Conservation (phyloP, 2,329 filamentous ascomycete species). For the Phyllosticta capitalensis region DNA sequence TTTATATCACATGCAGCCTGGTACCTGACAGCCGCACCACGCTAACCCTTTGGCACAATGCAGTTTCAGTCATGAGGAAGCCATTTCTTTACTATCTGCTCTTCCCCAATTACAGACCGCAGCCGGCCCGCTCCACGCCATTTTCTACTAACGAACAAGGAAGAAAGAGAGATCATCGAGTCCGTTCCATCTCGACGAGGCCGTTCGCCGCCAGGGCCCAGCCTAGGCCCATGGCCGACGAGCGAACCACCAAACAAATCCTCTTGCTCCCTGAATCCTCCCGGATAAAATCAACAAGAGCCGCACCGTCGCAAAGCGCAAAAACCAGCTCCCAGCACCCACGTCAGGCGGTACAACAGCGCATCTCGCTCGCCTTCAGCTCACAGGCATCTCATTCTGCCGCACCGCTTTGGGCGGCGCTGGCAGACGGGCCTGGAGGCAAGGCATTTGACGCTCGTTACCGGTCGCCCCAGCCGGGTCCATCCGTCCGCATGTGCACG, state of each 20-base stretch:
- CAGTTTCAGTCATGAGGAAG: slow-evolving; percentile 1
- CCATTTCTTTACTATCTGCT: slow-evolving; percentile 2
- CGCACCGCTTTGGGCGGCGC: neutral
- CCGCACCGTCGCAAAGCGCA: slow-evolving; percentile 24
- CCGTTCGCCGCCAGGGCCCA: slow-evolving; percentile 4
- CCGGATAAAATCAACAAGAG: slow-evolving; percentile 24
- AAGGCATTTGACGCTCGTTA: slow-evolving; percentile 33
- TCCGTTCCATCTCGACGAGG: slow-evolving; percentile 12
- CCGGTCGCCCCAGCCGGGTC: slow-evolving; percentile 25
- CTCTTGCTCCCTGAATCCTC: slow-evolving; percentile 2
- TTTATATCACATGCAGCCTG: neutral
- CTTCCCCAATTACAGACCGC: neutral
- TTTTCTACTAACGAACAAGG: neutral
- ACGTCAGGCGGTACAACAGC: slow-evolving; percentile 10
- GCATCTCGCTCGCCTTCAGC: slow-evolving; percentile 26
- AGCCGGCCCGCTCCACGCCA: slow-evolving; percentile 1
- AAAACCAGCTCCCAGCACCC: slow-evolving; percentile 29
- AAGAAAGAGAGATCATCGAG: neutral
- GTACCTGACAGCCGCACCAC: neutral
- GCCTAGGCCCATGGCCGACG: neutral
- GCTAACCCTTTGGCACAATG: neutral
- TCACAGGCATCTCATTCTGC: neutral
- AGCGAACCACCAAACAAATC: slow-evolving; percentile 2
- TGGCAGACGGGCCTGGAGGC: slow-evolving; percentile 23
- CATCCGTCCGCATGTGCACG: slow-evolving; percentile 13